Base-by-base conservation (phyloP, 164 flowering plant species). In the Santalum album region DNA sequence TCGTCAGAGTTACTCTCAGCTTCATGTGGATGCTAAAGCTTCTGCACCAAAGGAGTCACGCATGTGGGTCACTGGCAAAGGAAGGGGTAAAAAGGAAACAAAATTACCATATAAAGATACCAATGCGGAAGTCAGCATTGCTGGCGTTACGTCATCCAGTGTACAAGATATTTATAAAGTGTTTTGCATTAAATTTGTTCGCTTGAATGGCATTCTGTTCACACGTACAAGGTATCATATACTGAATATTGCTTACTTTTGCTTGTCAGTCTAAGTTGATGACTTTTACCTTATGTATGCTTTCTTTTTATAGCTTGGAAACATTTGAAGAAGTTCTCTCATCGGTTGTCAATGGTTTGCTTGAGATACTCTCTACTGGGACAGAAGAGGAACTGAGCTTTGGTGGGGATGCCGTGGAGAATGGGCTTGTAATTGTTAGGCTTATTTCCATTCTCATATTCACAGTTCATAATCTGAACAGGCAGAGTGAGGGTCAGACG, bases 181-280 rank as follows among this genome's bases (percentile, higher is more conserved):
- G 23, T 85, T 94, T 47, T 73, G 85, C 66, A 76, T 71, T 64
- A 75, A 83, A 24, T 94, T 87, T 79, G 84, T 94, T 26, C 80
- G 97, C 32, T 72, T 94, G 14, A 85, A 82, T 83, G 99, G 99
- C 42, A 81, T 94, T 63, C 84, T 94, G 26, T 94, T 94, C 63
- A 89, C 97, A 1, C 84, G 88, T 27, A 87, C 96, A 62, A 94
- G 99, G 99, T 94, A 76, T 56, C 23, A 6, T n/a, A 51, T 17
- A 17, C n/a, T n/a, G 43, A 21, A 6, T n/a, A 35, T 26, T 35
- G 19, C 19, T 51, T 27, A 3, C 17, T 38, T 53, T 9, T 29
- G n/a, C n/a, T n/a, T 25, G 27, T 35, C 9, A 23, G 42, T 24
- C 24, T 12, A 38, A 38, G 12, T 38, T 11, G 14, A 14, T 38